Evolutionary conservation across 345 rosid species (phyloP), one percentile per base, ranked within the genome.

Genomic region (Erodium maritimum): DNA sequence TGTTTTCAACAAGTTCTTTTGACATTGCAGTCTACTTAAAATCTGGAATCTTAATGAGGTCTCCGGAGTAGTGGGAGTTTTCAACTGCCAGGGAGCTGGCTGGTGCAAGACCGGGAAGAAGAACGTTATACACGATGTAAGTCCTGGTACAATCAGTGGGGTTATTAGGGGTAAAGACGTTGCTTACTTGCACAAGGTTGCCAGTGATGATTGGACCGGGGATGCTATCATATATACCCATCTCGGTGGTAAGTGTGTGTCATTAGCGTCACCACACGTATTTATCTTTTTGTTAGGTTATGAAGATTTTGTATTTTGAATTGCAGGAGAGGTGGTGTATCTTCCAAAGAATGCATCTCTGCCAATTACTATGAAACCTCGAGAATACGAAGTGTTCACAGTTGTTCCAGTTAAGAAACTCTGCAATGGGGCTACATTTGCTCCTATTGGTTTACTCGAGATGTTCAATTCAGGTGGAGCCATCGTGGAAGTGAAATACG

Each of bases 391-490:
- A 68, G 82, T 87, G 56, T 79, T 77, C 64, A 79, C 91, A 0
- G 79, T 84, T 23, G 79, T 60, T 61, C 89, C 91, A 0, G 78
- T 75, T 11, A 79, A 76, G 71, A 79, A 71, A 58, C 23, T 79
- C 14, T 45, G 62, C 21, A 57, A 57, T 18, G 83, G 81, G 50
- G 67, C 61, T 45, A 68, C 17, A 42, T 74, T 84, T 51, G 79
- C 81, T 20, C 78, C 83, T 11, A 67, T 83, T 2, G 85, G 82
- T 58, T 72, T 83, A 12, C 7, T 69, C 53, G 67, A 78, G 75
- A 83, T 80, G 86, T 78, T 80, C 77, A 83, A 78, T 51, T 74
- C 83, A 10, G 82, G 89, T 19, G 89, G 84, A 54, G 90, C 84
- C 23, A 69, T 80, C 58, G 72, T 70, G 67, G 79, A 67, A 52